Percentiles rank a stretch among this genome's conserved stretches.
These are phyloP conservation scores for Naganishia albida DNA, from an alignment of 1,284 basidiomycete species.

Conservation along the genomic window DNA sequence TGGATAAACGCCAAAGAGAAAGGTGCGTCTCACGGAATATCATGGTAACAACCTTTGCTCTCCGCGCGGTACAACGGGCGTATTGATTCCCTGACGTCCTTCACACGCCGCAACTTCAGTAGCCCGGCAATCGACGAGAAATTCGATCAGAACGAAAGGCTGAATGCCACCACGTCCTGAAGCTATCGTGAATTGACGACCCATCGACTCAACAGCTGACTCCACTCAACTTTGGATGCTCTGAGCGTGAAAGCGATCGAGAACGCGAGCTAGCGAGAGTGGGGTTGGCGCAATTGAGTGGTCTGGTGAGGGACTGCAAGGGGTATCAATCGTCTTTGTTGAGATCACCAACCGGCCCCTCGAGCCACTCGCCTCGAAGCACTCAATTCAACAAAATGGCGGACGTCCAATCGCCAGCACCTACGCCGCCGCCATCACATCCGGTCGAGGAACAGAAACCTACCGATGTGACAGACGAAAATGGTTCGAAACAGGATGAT, in stretches of 20 bases:
- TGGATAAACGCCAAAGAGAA: neutral
- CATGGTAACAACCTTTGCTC: neutral
- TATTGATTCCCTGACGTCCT: too few relatives aligned
- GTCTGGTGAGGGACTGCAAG: neutral
- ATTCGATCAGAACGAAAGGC: too few relatives aligned
- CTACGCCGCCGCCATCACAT: neutral
- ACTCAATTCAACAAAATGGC: neutral
- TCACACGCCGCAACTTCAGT: too few relatives aligned
- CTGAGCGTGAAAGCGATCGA: conserved; percentile 1
- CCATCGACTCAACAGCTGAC: too few relatives aligned
- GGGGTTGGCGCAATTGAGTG: neutral
- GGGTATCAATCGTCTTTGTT: neutral
- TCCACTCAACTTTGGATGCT: neutral
- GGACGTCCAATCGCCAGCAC: conserved; percentile 9
- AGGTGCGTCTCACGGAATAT: neutral
- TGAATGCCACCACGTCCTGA: neutral
- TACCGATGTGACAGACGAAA: neutral
- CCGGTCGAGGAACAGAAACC: conserved; percentile 9
- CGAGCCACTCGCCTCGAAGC: too few relatives aligned
- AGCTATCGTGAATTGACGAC: neutral
- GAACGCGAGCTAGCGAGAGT: neutral
- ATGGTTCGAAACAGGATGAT: conserved; percentile 1
- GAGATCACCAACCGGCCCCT: neutral
- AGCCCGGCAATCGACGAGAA: too few relatives aligned
- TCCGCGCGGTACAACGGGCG: too few relatives aligned